Base-by-base conservation (phyloP, 1,139 yeast genomes). In the Diutina rugosa region DNA sequence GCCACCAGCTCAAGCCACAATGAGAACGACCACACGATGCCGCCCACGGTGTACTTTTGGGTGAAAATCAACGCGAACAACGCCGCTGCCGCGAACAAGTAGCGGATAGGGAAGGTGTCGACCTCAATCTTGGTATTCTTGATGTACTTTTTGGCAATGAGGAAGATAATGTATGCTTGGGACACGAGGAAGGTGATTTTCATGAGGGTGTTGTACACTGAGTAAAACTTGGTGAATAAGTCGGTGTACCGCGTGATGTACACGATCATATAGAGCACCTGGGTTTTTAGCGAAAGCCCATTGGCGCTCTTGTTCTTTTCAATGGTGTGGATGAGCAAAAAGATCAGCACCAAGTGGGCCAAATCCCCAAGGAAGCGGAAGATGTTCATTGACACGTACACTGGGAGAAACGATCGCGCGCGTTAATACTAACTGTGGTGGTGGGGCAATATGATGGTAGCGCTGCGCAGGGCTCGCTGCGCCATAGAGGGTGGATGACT, bases 1-100 rank as follows among this genome's bases (percentile, higher is more conserved):
- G 97, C 96, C 55, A 89, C 89, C 53, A 93, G 80, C 70, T 93
- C 99, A 57, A 93, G 78, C 95, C 96, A 89, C 56, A 87, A 68
- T 14, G 90, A 83, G 64, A 87, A 89, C 32, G 89, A 76, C 95
- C 95, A 88, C 35, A 80, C 62, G 6, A 86, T 64, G 67, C 91
- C 96, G 10, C 78, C 63, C 26, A 82, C 55, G 0, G 83, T 71
- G 69, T 84, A 90, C 58, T 80, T 79, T 65, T 82, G 78, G 56
- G 89, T 85, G 71, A 89, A 84, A 10, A 90, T 64, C 55, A 90
- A 71, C 0, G 89, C 79, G 62, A 84, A 65, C 4, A 88, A 66
- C 9, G 73, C 72, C 1, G 93, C 76, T 0, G 87, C 91, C 9
- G 78, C 84, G 8, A 89, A 62, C 60, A 93, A 74, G 68, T 87